A percentile compares a stretch with the other conserved stretches of the same genome.
Evolutionary conservation across 129 eudicot genomes (phyloP).

Genomic region (Saposhnikovia divaricata): DNA sequence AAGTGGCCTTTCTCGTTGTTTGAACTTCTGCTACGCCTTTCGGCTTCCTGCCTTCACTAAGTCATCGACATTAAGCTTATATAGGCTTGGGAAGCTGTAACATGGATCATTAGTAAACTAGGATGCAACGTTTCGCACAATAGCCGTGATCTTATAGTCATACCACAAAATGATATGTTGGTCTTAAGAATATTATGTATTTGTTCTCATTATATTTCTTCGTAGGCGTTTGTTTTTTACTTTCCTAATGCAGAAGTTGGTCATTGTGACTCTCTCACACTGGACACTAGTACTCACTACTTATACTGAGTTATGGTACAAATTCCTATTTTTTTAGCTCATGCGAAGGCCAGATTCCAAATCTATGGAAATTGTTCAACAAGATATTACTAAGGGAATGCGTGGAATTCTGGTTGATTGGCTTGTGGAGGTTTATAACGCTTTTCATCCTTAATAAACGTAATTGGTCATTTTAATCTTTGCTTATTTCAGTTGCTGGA

Average conservation of each 20-base stretch:
- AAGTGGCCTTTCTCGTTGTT: no score
- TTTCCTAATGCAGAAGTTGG: background rate
- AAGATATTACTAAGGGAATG: slow-evolving; percentile 65
- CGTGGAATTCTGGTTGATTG: slow-evolving; percentile 71
- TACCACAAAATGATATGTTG: no score
- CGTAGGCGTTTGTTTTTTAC: background rate
- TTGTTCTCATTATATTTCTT: background rate
- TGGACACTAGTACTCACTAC: background rate
- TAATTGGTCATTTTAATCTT: background rate
- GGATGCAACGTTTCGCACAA: no score
- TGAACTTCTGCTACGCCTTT: no score
- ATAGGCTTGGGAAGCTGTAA: no score
- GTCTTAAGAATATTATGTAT: background rate
- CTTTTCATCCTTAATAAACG: background rate
- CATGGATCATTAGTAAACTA: no score
- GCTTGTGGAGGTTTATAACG: slow-evolving; percentile 71
- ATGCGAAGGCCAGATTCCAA: slow-evolving; percentile 31
- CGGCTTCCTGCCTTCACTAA: no score
- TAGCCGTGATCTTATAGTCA: no score
- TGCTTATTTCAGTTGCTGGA: background rate
- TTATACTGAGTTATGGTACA: background rate
- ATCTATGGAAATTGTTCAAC: slow-evolving; percentile 60
- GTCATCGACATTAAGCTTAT: no score
- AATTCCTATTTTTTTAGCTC: slow-evolving; percentile 32
- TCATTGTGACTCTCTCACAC: background rate